These are phyloP conservation scores for Colletotrichum filicis DNA, from an alignment of 2,329 filamentous ascomycete species.

Conservation along the genomic window DNA sequence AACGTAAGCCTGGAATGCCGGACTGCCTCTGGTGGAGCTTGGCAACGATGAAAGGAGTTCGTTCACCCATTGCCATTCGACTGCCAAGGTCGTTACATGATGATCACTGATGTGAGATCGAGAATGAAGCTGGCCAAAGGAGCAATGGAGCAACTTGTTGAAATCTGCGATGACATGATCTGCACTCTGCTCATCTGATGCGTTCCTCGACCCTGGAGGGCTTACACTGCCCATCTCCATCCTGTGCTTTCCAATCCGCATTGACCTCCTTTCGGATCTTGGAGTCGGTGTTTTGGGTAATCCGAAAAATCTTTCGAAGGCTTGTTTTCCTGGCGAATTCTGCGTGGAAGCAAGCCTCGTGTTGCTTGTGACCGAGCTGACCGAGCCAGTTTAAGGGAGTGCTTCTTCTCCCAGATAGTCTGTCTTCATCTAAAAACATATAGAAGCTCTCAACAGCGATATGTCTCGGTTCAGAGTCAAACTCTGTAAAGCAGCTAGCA, in stretches of 20 bases:
- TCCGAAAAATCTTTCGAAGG: not conserved
- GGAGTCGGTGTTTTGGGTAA: not conserved
- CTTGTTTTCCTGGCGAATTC: not conserved
- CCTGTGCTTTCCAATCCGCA: not conserved
- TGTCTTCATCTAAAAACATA: not conserved
- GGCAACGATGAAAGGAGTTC: not conserved
- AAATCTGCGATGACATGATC: not conserved
- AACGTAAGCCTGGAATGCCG: not conserved
- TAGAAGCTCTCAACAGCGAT: not conserved
- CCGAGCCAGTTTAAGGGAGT: not conserved
- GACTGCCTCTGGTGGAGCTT: not conserved
- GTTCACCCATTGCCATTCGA: not conserved
- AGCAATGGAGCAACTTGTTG: not conserved
- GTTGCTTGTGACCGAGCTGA: not conserved
- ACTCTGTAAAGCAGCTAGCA: not conserved
- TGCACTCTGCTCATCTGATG: not conserved
- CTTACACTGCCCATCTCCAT: not conserved
- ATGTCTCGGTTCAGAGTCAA: not conserved
- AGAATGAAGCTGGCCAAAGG: not conserved
- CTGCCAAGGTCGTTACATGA: not conserved
- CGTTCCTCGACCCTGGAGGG: not conserved
- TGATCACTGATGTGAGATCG: not conserved
- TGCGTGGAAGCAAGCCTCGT: not conserved
- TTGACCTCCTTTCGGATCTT: not conserved
- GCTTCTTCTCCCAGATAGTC: not conserved